Evolutionary conservation across 768 basidiomycete species (phyloP), one percentile per base, ranked within the genome.

Genomic region (Sporobolomyces pararoseus): DNA sequence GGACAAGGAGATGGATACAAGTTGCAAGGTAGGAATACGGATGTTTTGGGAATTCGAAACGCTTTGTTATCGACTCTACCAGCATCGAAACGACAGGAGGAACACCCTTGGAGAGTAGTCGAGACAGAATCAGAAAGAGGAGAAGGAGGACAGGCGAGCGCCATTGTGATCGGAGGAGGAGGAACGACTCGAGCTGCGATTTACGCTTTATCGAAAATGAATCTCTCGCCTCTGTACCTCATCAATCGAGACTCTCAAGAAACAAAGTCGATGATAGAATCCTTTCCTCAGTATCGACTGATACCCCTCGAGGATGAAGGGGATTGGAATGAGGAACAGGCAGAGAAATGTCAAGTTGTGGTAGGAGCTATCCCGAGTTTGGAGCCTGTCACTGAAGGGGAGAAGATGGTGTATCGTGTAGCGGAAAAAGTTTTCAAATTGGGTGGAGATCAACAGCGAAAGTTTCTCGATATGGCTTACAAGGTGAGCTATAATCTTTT

Each of bases 111-210:
- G n/a, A n/a, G n/a, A n/a, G n/a, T n/a, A n/a, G n/a, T n/a, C n/a
- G n/a, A n/a, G n/a, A n/a, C n/a, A n/a, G 39, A 17, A 42, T 9
- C 39, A 17, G 17, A 17, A 42, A 17, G 17, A 42, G 39, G 39
- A 42, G 39, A 42, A 42, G 39, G 39, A 42, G 9, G 39, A 42
- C 17, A 61, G 0, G 51, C 39, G 51, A 63, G 65, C 37, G 72
- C 53, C 1, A 29, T 73, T 34, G 65, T 73, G 47, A 73, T 74
- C 46, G 73, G 75, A 31, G 74, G 75, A 21, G 76, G 76, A 13
- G 76, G 73, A 16, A 76, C 76, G 25, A 76, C 75, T 29, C 63
- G 75, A 10, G 72, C 75, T 0, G 76, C 76, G 2, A 66, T 76
- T 31, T 73, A 75, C 58, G 76, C 75, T 23, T 59, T 76, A 2